Percentiles rank a stretch among this genome's conserved stretches.
Conservation (phyloP, 352 stramenopile species). For the Globisporangium emineosum region DNA sequence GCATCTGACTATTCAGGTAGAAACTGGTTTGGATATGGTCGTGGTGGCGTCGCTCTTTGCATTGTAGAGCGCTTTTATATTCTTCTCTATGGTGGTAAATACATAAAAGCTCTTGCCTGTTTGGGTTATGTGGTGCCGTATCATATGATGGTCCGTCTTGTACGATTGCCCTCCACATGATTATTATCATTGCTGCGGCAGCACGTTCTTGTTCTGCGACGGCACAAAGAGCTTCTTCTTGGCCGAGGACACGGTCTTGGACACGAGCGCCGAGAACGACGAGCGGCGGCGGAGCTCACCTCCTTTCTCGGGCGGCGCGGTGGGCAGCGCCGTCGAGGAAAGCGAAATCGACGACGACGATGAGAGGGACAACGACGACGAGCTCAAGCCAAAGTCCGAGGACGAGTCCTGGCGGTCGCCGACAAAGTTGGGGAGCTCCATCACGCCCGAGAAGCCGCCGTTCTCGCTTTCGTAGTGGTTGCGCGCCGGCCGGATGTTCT, state of each 20-base stretch:
- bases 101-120: neutral
- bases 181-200: constrained; percentile 10
- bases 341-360: neutral
- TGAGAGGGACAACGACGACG: neutral
- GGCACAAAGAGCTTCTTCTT: constrained; percentile 42
- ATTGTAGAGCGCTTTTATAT: neutral
- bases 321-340: neutral
- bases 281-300: constrained; percentile 16
- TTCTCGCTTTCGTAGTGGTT: neutral
- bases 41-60: neutral
- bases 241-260: constrained; percentile 57
- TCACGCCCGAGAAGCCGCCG: neutral
- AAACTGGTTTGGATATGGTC: neutral
- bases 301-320: neutral
- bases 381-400: neutral
- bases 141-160: neutral
- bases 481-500: neutral
- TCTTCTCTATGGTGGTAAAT: neutral
- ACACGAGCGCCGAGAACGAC: constrained; percentile 42
- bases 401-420: neutral
- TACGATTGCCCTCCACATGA: neutral
- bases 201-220: constrained; percentile 13
- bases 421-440: neutral
- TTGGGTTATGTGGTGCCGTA: neutral
- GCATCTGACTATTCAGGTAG: neutral